phyloP scores from a whole-genome alignment of 192 early-diverging fungal genomes.

The Coemansia sp. region DNA sequence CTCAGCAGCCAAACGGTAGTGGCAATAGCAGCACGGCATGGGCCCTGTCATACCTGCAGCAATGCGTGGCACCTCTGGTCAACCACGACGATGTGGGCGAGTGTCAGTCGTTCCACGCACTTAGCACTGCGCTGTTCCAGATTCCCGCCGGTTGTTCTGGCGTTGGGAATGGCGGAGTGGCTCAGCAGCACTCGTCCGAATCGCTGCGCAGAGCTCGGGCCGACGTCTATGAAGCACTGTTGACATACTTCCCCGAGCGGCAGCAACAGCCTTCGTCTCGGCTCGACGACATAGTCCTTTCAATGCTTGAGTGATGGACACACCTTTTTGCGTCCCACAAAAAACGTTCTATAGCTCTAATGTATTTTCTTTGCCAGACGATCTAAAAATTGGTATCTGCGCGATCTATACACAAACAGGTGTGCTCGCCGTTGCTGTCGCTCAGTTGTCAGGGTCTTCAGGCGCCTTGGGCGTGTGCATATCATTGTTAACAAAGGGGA shows the following conservation, averaged over 20 bases:
- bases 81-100: constrained; percentile 57
- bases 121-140: constrained; percentile 54
- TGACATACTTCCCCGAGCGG: constrained; percentile 37
- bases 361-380: background rate
- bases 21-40: constrained; percentile 20
- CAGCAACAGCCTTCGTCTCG: constrained; percentile 36
- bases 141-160: constrained; percentile 5
- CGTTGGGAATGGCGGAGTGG: background rate
- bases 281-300: constrained; percentile 24
- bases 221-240: constrained; percentile 41
- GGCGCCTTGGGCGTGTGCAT: background rate
- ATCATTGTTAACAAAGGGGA: constrained; percentile 59
- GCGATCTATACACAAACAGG: background rate
- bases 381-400: background rate
- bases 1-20: background rate
- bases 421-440: background rate
- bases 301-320: constrained; percentile 1
- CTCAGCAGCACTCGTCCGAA: constrained; percentile 8
- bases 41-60: constrained; percentile 83
- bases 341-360: background rate
- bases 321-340: background rate
- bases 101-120: constrained; percentile 44
- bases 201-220: constrained; percentile 29
- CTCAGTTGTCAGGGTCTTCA: background rate
- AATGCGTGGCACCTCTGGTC: constrained; percentile 70